Percentiles rank a stretch among this genome's conserved stretches.
Conservation (phyloP, 192 early-diverging fungal genomes). For the Coemansia sp. region DNA sequence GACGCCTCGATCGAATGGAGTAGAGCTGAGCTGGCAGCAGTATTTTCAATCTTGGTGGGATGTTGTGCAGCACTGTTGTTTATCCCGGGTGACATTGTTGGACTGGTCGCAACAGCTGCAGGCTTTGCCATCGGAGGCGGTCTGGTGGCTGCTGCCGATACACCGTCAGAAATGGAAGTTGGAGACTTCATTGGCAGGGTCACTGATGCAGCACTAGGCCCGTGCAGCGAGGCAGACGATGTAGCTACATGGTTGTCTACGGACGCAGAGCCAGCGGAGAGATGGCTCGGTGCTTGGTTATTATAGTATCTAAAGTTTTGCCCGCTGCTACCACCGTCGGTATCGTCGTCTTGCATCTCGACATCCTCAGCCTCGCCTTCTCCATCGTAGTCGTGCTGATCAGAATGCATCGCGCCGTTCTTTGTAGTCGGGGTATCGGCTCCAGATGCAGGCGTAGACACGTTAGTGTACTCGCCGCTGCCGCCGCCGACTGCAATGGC, state of each 20-base stretch:
- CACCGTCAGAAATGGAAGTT: background rate
- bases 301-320: background rate
- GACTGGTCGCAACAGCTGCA: conserved; percentile 4
- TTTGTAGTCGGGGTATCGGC: conserved; percentile 32
- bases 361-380: conserved; percentile 49
- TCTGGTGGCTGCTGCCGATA: conserved; percentile 4
- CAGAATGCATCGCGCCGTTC: conserved; percentile 7
- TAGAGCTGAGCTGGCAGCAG: background rate
- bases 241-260: background rate
- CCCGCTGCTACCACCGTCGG: conserved; percentile 12
- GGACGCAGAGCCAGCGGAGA: background rate
- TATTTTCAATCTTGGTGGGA: background rate
- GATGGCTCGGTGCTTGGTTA: background rate
- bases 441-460: conserved; percentile 32
- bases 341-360: conserved; percentile 51
- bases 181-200: conserved; percentile 12
- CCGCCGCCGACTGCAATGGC: conserved; percentile 20
- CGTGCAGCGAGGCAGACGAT: background rate
- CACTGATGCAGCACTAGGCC: conserved; percentile 10
- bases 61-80: background rate
- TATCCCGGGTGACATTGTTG: background rate
- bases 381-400: conserved; percentile 19
- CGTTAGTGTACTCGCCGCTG: conserved; percentile 18
- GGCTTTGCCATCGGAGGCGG: conserved; percentile 42
- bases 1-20: conserved; percentile 1